phyloP scores from a whole-genome alignment of 2,329 filamentous ascomycete species.

The Alternaria incomplexa region DNA sequence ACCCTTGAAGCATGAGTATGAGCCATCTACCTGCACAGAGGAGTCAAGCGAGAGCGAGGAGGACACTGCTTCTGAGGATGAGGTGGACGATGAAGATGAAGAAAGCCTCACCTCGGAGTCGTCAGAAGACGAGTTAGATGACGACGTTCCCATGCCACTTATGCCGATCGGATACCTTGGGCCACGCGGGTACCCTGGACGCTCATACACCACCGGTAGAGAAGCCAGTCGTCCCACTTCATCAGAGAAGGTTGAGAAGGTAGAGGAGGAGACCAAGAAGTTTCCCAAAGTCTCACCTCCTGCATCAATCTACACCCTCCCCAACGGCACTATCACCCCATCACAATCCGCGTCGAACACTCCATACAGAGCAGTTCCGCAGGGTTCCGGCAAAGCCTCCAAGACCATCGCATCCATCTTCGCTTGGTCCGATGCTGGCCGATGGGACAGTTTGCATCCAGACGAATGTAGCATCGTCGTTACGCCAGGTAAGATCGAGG shows the following conservation, averaged over 20 bases:
- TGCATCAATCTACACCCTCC: slow-evolving; percentile 46
- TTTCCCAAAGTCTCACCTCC: slow-evolving; percentile 54
- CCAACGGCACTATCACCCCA: slow-evolving; percentile 68
- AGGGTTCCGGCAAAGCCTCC: slow-evolving; percentile 58
- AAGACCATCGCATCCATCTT: slow-evolving; percentile 67
- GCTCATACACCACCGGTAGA: slow-evolving; percentile 16
- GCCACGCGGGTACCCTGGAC: slow-evolving; percentile 22
- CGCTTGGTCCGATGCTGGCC: slow-evolving; percentile 65
- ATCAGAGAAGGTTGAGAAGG: slow-evolving; percentile 13
- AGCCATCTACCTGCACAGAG: slow-evolving; percentile 77
- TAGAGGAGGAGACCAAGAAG: slow-evolving; percentile 36
- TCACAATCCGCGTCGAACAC: slow-evolving; percentile 84
- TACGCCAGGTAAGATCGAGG: slow-evolving; percentile 69
- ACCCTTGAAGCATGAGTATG: slow-evolving; percentile 95
- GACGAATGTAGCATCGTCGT: slow-evolving; percentile 69
- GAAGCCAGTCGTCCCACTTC: slow-evolving; percentile 14
- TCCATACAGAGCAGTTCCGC: slow-evolving; percentile 63
- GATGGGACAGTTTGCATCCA: slow-evolving; percentile 66
- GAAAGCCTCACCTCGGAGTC: slow-evolving; percentile 56
- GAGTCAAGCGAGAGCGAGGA: slow-evolving; percentile 65
- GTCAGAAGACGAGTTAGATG: slow-evolving; percentile 65
- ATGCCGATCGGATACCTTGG: slow-evolving; percentile 37
- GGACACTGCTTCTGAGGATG: slow-evolving; percentile 52
- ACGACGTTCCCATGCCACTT: slow-evolving; percentile 49
- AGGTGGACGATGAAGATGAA: slow-evolving; percentile 58